Evolutionary conservation across 306 rosid genomes (phyloP).

Genomic region (Prunus kanzakura): DNA sequence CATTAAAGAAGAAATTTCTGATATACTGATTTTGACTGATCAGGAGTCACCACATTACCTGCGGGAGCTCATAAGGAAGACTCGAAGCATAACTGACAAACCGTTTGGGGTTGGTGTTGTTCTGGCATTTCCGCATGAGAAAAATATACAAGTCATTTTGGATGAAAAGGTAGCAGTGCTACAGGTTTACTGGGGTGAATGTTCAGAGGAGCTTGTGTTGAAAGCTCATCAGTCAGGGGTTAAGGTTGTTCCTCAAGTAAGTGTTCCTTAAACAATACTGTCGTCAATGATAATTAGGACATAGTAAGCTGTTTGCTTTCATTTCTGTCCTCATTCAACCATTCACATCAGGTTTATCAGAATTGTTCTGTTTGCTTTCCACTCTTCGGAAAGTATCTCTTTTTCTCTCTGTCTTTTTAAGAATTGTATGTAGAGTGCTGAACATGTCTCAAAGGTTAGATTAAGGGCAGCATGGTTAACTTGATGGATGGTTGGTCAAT

Average conservation of each 20-base stretch:
- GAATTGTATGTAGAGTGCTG: too few species aligned
- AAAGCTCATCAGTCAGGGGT: conserved; percentile 74
- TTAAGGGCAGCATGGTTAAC: too few species aligned
- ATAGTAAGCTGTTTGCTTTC: too few species aligned
- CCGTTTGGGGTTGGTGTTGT: conserved; percentile 80
- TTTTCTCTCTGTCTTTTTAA: too few species aligned
- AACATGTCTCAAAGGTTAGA: too few species aligned
- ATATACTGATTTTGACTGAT: conserved; percentile 14
- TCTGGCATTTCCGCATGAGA: conserved; percentile 74
- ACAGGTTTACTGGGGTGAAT: conserved; percentile 81
- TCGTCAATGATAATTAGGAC: neutral
- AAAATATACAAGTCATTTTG: conserved; percentile 62
- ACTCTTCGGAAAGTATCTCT: too few species aligned
- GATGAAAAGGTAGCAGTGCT: conserved; percentile 75
- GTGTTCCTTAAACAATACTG: conserved; percentile 10
- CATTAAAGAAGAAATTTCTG: conserved; percentile 6
- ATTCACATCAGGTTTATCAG: neutral
- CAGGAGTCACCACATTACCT: conserved; percentile 70
- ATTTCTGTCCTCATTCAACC: neutral
- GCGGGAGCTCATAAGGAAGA: conserved; percentile 61
- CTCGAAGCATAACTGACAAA: conserved; percentile 65
- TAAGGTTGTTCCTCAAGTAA: conserved; percentile 78
- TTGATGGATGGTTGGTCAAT: too few species aligned
- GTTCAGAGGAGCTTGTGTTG: conserved; percentile 54
- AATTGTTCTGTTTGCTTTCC: neutral